Conservation (phyloP, 1,284 basidiomycete species). For the Moniliella sp. region DNA sequence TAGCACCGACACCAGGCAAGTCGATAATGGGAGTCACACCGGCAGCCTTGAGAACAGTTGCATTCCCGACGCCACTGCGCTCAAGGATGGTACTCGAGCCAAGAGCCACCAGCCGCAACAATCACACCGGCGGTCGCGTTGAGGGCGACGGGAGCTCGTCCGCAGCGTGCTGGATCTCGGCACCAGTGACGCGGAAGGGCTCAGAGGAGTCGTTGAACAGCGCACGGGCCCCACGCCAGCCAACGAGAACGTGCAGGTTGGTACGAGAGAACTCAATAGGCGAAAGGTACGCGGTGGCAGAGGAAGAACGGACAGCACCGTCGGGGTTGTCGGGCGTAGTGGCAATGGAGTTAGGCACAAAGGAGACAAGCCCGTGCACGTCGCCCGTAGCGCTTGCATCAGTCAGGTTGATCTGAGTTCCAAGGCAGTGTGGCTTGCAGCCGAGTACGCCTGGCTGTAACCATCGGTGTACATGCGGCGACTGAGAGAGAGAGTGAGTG, state of each 20-base stretch:
- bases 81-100: conserved; percentile 37
- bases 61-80: conserved; percentile 35
- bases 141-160: conserved; percentile 16
- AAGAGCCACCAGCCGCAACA: conserved; percentile 36
- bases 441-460: no score
- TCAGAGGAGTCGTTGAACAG: conserved; percentile 7
- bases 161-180: conserved; percentile 10
- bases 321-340: conserved; percentile 13
- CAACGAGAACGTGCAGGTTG: conserved; percentile 44
- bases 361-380: conserved; percentile 38
- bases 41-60: conserved; percentile 20
- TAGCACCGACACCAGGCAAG: conserved; percentile 33
- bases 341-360: conserved; percentile 41
- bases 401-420: no score
- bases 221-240: conserved; percentile 30
- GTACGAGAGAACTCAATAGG: conserved; percentile 37
- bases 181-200: conserved; percentile 7
- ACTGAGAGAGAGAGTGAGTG: no score
- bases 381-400: no score
- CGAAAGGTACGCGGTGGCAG: conserved; percentile 37
- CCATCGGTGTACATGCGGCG: conserved; percentile 43
- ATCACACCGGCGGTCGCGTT: conserved; percentile 35
- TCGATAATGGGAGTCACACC: no score
- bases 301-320: conserved; percentile 34
- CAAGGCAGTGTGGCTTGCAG: no score